phyloP scores from a whole-genome alignment of 1,139 yeast genomes.

The Entelexis sorbosivorans region DNA sequence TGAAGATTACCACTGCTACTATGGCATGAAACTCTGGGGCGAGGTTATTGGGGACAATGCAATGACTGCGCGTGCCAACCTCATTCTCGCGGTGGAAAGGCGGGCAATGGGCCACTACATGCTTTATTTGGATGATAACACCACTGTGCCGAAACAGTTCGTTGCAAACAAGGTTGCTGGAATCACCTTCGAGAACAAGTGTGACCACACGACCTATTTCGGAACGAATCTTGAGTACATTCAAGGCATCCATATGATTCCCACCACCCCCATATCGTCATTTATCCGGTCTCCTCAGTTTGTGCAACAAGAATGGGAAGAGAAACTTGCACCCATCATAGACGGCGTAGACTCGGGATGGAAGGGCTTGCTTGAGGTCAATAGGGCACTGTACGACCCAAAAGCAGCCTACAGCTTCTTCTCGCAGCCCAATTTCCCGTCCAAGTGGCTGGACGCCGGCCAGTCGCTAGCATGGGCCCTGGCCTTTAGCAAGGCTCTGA shows the following conservation, averaged over 20 bases:
- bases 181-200: conserved; percentile 69
- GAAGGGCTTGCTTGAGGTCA: conserved; percentile 73
- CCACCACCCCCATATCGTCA: conserved; percentile 77
- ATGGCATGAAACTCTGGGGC: conserved; percentile 78
- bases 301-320: conserved; percentile 76
- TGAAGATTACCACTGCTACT: conserved; percentile 72
- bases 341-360: conserved; percentile 64
- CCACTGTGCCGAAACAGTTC: conserved; percentile 46
- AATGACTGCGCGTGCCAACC: conserved; percentile 62
- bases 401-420: conserved; percentile 57
- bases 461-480: conserved; percentile 84
- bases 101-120: conserved; percentile 57
- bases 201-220: conserved; percentile 85
- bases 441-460: conserved; percentile 64
- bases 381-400: conserved; percentile 69
- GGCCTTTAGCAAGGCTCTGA: conserved; percentile 54
- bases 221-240: conserved; percentile 68
- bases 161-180: conserved; percentile 63
- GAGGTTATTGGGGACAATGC: conserved; percentile 52
- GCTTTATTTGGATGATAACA: conserved; percentile 46
- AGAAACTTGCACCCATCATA: conserved; percentile 41
- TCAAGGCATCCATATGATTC: conserved; percentile 92
- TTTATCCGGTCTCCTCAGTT: conserved; percentile 57
- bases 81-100: conserved; percentile 56
- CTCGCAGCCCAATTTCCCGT: conserved; percentile 39